Evolutionary conservation across 1,139 yeast genomes (phyloP).

Genomic region (Arxiozyma heterogenica): DNA sequence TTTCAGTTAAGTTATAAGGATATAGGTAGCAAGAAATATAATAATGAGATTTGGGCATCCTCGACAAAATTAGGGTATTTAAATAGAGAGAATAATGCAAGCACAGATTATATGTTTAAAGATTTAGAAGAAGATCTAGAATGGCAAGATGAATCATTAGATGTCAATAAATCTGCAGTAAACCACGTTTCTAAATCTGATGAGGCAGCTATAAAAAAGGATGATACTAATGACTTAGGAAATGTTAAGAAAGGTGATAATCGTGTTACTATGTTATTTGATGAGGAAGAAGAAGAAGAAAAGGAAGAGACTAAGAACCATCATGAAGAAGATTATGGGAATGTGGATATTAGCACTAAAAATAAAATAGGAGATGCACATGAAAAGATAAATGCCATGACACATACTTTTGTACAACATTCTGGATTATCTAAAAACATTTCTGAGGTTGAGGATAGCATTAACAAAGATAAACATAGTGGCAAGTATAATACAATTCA

Average conservation of each 20-base stretch:
- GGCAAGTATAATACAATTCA: not conserved
- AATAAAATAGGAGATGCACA: constrained; percentile 8
- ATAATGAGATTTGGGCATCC: constrained; percentile 8
- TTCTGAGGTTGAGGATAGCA: not conserved
- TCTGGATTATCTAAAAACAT: not conserved
- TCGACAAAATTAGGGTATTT: not conserved
- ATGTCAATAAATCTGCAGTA: not conserved
- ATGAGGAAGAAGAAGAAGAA: constrained; percentile 13
- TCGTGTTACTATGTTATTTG: constrained; percentile 29
- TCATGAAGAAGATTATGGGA: constrained; percentile 7
- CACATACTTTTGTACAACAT: not conserved
- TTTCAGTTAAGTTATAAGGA: constrained; percentile 13
- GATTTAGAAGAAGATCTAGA: constrained; percentile 28
- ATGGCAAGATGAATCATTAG: constrained; percentile 5
- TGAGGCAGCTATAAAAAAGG: not conserved
- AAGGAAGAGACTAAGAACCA: not conserved
- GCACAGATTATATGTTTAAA: constrained; percentile 26
- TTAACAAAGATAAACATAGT: not conserved
- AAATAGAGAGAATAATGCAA: constrained; percentile 3
- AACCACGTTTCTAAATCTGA: not conserved
- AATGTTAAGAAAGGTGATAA: constrained; percentile 8
- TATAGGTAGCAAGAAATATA: not conserved
- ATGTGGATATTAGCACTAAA: not conserved
- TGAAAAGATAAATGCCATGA: not conserved
- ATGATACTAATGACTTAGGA: not conserved